Percentiles rank a stretch among this genome's conserved stretches.
Evolutionary conservation across 345 rosid genomes (phyloP).

Genomic region (Passiflora organensis): DNA sequence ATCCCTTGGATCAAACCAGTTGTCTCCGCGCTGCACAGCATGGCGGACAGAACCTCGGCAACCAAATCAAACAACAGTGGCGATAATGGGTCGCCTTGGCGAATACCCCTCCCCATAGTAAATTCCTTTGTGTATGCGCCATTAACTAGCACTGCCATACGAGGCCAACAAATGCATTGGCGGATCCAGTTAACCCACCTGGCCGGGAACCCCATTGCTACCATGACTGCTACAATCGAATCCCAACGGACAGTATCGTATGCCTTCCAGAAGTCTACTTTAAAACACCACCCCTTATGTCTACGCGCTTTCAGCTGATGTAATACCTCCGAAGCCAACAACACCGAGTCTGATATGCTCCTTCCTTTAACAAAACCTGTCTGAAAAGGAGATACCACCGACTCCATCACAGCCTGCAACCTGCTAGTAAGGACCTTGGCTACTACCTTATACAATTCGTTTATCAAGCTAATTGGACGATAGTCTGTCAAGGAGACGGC

Average conservation of each 20-base stretch:
- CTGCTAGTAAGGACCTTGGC: no score
- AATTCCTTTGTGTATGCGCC: background rate
- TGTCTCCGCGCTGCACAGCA: background rate
- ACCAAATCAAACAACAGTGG: background rate
- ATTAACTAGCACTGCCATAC: background rate
- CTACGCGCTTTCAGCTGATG: background rate
- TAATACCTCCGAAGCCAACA: no score
- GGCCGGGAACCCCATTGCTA: background rate
- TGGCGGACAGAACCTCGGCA: background rate
- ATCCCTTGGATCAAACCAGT: background rate
- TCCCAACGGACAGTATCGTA: background rate
- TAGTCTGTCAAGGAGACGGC: background rate
- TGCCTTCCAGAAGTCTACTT: background rate
- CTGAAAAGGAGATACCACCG: no score
- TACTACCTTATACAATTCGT: no score
- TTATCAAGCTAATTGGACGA: background rate
- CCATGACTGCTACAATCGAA: background rate
- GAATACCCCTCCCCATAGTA: background rate
- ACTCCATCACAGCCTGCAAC: no score
- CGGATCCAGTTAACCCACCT: background rate
- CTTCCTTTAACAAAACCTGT: no score
- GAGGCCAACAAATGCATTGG: background rate
- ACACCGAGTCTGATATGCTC: no score
- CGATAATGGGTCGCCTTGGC: no score
- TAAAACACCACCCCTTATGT: background rate